Percentiles rank a stretch among this genome's conserved stretches.
Evolutionary conservation across 257 asterid species (phyloP).

Genomic region (Gynochthodes officinalis): DNA sequence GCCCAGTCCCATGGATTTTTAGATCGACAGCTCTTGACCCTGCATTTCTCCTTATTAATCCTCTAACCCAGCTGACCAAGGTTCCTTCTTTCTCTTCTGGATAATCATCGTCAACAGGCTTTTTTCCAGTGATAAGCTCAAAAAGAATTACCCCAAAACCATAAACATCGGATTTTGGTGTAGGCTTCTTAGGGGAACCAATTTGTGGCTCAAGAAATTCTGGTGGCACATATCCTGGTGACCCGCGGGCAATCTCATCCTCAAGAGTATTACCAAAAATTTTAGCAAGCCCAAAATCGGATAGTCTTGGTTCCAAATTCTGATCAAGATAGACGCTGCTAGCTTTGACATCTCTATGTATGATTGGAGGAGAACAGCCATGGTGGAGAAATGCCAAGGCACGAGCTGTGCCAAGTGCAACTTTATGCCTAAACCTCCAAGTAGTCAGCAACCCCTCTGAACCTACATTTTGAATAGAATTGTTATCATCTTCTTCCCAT

Average conservation of each 20-base stretch:
- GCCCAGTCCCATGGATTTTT: slow-evolving; percentile 63
- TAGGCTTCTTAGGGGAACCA: slow-evolving; percentile 45
- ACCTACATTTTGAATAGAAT: slow-evolving; percentile 53
- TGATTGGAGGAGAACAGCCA: slow-evolving; percentile 82
- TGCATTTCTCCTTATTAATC: slow-evolving; percentile 51
- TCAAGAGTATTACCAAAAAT: slow-evolving; percentile 59
- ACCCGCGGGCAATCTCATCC: slow-evolving; percentile 58
- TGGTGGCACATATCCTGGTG: slow-evolving; percentile 67
- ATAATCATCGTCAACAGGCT: slow-evolving; percentile 54
- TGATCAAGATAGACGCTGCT: slow-evolving; percentile 78
- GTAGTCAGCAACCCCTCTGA: slow-evolving; percentile 55
- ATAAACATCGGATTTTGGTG: slow-evolving; percentile 73
- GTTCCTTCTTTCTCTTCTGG: slow-evolving; percentile 47
- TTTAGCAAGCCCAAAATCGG: slow-evolving; percentile 75
- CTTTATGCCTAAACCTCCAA: slow-evolving; percentile 72
- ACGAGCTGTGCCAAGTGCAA: slow-evolving; percentile 79
- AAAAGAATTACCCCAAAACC: slow-evolving; percentile 81
- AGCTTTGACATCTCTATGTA: slow-evolving; percentile 76
- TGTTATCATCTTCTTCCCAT: slow-evolving; percentile 63
- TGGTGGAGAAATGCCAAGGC: slow-evolving; percentile 88
- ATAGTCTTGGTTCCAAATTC: slow-evolving; percentile 65
- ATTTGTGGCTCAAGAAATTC: slow-evolving; percentile 58
- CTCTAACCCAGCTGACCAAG: slow-evolving; percentile 73
- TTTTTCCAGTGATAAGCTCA: slow-evolving; percentile 73
- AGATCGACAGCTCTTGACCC: slow-evolving; percentile 56